Base-by-base conservation (phyloP, 495 filamentous ascomycete species). In the Saxophila tyrrhenica region DNA sequence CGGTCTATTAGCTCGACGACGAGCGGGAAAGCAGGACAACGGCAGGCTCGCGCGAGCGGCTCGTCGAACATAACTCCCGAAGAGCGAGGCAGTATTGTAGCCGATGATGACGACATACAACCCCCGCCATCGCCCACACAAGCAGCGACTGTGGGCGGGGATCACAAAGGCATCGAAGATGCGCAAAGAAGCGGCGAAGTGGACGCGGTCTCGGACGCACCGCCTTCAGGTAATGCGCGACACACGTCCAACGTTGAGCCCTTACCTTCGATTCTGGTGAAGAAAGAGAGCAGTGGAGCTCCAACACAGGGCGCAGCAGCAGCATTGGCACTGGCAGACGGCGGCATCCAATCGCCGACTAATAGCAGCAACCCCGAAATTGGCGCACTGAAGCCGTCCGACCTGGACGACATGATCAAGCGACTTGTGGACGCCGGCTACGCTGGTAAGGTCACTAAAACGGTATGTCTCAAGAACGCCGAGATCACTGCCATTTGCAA, bases 381-480 rank as follows among this genome's bases (percentile, higher is more conserved):
- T 71, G 75, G 85, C 45, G 86, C 89, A 24, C 75, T 95, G 64
- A 95, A 94, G 71, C 80, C 86, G 29, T 86, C 89, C 52, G 91
- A 97, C 70, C 73, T 99, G 45, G 92, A 99, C 64, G 92, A 97
- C 64, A 96, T 95, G 79, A 99, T 99, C 63, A 84, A 85, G 57
- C 83, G 92, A 35, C 81, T 99, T 19, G 75, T 97, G 35, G 92
- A 97, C 69, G 92, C 92, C 22, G 92, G 82, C 20, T 97, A 99
- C 65, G 87, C 92, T 29, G 86, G 89, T 44, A 97, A 97, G 67
- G 86, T 96, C 60, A 96, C 92, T 48, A 99, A 99, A 73, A 86
- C 88, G 19, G 89, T 97, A 2, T 95, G 89, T 60, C 70, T 99
- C 46, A 95, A 95, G 77, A 97, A 97, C 68, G 92, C 90, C 20